Conservation (phyloP, 139 green algal genomes). For the Closterium sp. region DNA sequence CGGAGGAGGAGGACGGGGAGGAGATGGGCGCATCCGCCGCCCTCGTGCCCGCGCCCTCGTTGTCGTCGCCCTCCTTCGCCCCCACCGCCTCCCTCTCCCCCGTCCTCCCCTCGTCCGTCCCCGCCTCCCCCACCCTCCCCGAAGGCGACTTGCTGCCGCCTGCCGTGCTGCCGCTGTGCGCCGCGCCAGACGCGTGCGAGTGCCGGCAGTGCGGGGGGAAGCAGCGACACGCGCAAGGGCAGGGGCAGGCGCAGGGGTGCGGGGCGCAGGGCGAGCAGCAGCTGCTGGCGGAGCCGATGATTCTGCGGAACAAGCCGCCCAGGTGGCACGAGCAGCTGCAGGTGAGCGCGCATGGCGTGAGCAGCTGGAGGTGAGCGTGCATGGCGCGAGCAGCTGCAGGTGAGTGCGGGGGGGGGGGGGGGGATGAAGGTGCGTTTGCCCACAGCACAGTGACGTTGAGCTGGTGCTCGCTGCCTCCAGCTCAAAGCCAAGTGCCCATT, state of each 20-base stretch:
- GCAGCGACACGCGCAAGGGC: not conserved
- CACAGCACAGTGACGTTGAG: too few relatives aligned
- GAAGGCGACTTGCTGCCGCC: not conserved
- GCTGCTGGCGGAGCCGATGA: slow-evolving; percentile 41
- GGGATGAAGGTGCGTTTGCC: too few relatives aligned
- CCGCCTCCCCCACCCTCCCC: not conserved
- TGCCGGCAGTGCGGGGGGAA: not conserved
- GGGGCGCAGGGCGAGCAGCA: not conserved
- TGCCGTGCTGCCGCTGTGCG: not conserved
- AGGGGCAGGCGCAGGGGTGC: not conserved
- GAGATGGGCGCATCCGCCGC: not conserved
- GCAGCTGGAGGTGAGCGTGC: too few relatives aligned
- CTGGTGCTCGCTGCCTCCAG: not conserved
- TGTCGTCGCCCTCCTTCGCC: not conserved
- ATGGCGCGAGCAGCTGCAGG: not conserved
- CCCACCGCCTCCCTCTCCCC: not conserved
- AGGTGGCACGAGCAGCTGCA: slow-evolving; percentile 90
- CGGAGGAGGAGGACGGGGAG: not conserved
- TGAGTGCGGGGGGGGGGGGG: too few relatives aligned
- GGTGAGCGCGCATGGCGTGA: not conserved
- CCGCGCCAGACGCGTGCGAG: not conserved
- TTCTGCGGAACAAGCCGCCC: slow-evolving; percentile 88
- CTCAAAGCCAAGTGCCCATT: too few relatives aligned
- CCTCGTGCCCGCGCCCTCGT: not conserved
- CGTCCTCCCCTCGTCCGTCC: not conserved